A percentile compares a stretch with the other conserved stretches of the same genome.
Evolutionary conservation across 345 rosid genomes (phyloP).

Genomic region (Viola odorata): DNA sequence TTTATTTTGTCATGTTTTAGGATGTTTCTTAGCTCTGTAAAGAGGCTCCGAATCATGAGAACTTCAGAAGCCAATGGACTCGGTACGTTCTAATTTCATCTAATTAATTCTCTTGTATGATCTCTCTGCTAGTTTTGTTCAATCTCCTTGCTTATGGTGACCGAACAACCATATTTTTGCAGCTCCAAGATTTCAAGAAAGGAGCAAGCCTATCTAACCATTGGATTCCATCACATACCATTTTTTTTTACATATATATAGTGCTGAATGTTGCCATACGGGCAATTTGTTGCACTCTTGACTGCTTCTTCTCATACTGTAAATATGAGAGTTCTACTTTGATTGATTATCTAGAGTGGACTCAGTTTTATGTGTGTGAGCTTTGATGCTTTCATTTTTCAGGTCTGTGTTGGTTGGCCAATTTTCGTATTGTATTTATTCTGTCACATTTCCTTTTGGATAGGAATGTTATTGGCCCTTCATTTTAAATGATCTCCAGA

Average conservation of each 20-base stretch:
- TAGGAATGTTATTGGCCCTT: no score
- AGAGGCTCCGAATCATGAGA: constrained; percentile 30
- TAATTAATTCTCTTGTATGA: neutral
- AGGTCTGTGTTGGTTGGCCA: constrained; percentile 3
- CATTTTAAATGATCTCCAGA: no score
- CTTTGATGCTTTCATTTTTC: constrained; percentile 10
- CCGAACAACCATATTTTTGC: constrained; percentile 18
- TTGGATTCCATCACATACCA: neutral
- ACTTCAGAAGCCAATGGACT: constrained; percentile 25
- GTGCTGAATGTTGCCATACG: constrained; percentile 19
- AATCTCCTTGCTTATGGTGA: neutral
- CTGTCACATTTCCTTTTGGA: no score
- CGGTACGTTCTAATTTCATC: constrained; percentile 15
- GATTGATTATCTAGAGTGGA: constrained; percentile 32
- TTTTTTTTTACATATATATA: neutral
- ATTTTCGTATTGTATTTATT: neutral
- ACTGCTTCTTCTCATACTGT: constrained; percentile 56
- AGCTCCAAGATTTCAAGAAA: constrained; percentile 65
- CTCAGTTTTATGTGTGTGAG: constrained; percentile 24
- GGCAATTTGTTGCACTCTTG: constrained; percentile 25
- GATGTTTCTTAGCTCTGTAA: constrained; percentile 25
- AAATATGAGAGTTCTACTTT: constrained; percentile 41
- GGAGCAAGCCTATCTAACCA: constrained; percentile 46
- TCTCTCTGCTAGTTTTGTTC: neutral
- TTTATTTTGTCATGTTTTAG: constrained; percentile 3